Base-by-base conservation (phyloP, 139 green algal species). In the Zygnema cylindricum region DNA sequence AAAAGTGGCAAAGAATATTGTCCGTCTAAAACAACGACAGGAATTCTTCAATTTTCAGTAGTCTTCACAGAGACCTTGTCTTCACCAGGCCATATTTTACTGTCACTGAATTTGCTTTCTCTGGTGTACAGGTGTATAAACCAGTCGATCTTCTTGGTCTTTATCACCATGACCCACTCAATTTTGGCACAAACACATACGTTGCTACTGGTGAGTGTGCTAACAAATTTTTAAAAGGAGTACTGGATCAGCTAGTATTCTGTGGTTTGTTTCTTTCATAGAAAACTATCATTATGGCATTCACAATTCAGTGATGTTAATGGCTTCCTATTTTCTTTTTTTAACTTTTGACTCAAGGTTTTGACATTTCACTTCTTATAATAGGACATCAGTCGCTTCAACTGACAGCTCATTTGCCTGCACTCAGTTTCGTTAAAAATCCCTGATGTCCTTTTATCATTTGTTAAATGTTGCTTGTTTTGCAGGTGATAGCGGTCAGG, bases 401-500 rank as follows among this genome's bases (percentile, higher is more conserved):
- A 30, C 57, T 30, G 30, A n/a, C 57, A 73, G 57, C 57, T n/a
- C 30, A 73, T 25, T 25, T 30, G 30, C 57, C 25, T 73, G 57
- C 57, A 73, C 57, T n/a, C n/a, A n/a, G n/a, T n/a, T n/a, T 73
- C 30, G 30, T 73, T 73, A n/a, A 30, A 73, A n/a, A n/a, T 36
- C 79, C 35, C 81, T 42, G 33, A 11, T 88, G 2, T 82, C 11
- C n/a, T 0, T 32, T 89, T 79, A 22, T 43, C 36, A 1, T 25
- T 0, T 38, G 38, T 83, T 30, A 33, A 3, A 25, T 23, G 1
- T 22, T n/a, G 39, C 16, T 23, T 35, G 11, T 11, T 3, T 7
- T 79, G 79, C 86, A 90, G 94, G 94, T 3, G 92, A 96, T 84
- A 91, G 69, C 38, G 93, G 94, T 1, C 91, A 95, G 93, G 94